phyloP scores from a whole-genome alignment of 2,329 filamentous ascomycete species.

The Epichloe uncinata region DNA sequence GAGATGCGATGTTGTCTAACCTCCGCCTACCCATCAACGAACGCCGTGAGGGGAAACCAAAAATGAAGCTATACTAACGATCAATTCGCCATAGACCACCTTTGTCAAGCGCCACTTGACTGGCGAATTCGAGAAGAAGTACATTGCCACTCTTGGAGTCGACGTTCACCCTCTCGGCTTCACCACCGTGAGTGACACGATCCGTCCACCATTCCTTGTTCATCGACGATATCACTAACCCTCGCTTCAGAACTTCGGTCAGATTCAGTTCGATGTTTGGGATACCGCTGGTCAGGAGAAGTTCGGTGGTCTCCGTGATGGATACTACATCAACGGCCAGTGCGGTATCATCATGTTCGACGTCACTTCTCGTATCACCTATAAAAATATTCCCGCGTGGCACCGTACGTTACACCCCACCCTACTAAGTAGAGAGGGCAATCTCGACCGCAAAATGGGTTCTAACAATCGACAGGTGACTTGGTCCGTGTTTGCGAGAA shows the following conservation, averaged over 20 bases:
- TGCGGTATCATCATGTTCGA: slow-evolving; percentile 99
- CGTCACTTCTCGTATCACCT: slow-evolving; percentile 97
- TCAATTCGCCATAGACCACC: slow-evolving; percentile 56
- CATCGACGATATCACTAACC: slow-evolving; percentile 7
- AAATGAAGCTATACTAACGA: slow-evolving; percentile 2
- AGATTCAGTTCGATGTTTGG: slow-evolving; percentile 98
- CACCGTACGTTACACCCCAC: slow-evolving; percentile 61
- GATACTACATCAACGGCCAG: slow-evolving; percentile 99
- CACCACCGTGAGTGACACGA: slow-evolving; percentile 65
- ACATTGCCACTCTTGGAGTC: slow-evolving; percentile 98
- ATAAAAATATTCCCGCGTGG: slow-evolving; percentile 99
- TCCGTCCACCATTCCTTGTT: slow-evolving; percentile 4
- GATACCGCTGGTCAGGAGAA: slow-evolving; percentile 99
- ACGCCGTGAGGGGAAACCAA: not conserved
- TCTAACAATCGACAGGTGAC: slow-evolving; percentile 50
- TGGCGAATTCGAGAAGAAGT: slow-evolving; percentile 99
- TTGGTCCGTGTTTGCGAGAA: slow-evolving; percentile 98
- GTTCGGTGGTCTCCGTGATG: slow-evolving; percentile 97
- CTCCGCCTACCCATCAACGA: slow-evolving; percentile 11
- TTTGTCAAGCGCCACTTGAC: slow-evolving; percentile 99
- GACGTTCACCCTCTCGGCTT: slow-evolving; percentile 98
- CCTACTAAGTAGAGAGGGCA: not conserved
- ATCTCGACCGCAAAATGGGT: not conserved
- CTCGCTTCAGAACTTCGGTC: slow-evolving; percentile 61
- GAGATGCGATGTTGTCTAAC: slow-evolving; percentile 6